These are phyloP conservation scores for Scedosporium dehoogii DNA, from an alignment of 2,329 filamentous ascomycete genomes.

Conservation along the genomic window DNA sequence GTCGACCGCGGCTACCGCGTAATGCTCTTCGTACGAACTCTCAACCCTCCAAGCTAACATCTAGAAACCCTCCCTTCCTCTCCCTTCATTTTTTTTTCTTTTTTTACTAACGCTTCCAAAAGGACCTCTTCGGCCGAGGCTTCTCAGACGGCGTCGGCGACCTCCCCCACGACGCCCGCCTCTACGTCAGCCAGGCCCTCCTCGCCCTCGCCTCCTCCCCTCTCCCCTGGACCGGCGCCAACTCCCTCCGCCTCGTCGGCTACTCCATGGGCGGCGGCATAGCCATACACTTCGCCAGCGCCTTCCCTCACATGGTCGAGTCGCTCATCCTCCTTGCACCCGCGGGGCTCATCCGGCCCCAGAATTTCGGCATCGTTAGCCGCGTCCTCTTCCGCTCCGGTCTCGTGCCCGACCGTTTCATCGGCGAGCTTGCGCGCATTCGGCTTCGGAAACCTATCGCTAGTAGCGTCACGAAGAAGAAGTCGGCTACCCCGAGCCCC, in stretches of 20 bases:
- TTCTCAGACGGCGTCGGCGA: constrained; percentile 56
- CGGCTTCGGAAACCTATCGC: constrained; percentile 43
- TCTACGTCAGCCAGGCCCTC: constrained; percentile 65
- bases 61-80: too few relatives aligned
- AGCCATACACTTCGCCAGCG: constrained; percentile 60
- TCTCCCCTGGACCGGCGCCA: constrained; percentile 52
- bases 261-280: constrained; percentile 80
- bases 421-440: constrained; percentile 35
- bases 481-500: constrained; percentile 7
- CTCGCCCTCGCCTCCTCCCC: constrained; percentile 61
- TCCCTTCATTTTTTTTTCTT: too few relatives aligned
- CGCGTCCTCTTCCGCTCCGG: constrained; percentile 45
- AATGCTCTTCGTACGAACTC: constrained; percentile 57
- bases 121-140: constrained; percentile 61
- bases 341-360: constrained; percentile 57
- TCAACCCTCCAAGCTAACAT: too few relatives aligned
- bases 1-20: constrained; percentile 64
- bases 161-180: constrained; percentile 60
- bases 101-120: constrained; percentile 8
- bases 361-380: constrained; percentile 39
- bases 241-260: constrained; percentile 57
- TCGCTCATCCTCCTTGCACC: constrained; percentile 71
- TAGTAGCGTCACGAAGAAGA: constrained; percentile 18
- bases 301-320: constrained; percentile 60
- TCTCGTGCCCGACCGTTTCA: constrained; percentile 40